Conservation (phyloP, 768 basidiomycete genomes). For the Amanita subjunquillea region DNA sequence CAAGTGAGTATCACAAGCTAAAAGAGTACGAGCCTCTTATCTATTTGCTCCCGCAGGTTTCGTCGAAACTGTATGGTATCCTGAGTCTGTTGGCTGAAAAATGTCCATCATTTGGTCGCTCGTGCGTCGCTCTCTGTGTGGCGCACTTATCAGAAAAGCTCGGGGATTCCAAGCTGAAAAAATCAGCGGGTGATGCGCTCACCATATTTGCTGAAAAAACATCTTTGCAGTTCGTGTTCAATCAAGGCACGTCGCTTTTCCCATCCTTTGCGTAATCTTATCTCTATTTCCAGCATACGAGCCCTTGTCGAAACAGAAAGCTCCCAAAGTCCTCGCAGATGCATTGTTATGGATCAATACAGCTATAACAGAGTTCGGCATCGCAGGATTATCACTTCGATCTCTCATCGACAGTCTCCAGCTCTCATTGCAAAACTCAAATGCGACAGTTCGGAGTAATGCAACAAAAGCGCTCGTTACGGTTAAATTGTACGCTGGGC, state of each 20-base stretch:
- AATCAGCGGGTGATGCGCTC: conserved; percentile 88
- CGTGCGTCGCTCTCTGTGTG: conserved; percentile 74
- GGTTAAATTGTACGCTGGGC: conserved; percentile 83
- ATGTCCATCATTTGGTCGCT: conserved; percentile 76
- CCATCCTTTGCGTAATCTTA: neutral
- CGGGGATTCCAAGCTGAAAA: conserved; percentile 94
- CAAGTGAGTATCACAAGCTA: conserved; percentile 45
- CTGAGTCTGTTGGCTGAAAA: conserved; percentile 62
- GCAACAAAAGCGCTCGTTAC: conserved; percentile 92
- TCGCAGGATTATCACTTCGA: conserved; percentile 74
- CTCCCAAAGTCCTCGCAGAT: conserved; percentile 93
- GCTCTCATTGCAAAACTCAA: conserved; percentile 79
- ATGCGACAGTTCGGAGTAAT: conserved; percentile 85
- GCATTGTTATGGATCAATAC: conserved; percentile 82
- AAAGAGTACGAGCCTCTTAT: neutral
- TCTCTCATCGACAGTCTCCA: conserved; percentile 89
- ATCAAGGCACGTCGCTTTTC: conserved; percentile 54
- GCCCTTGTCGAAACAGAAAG: conserved; percentile 88
- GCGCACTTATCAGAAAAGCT: conserved; percentile 86
- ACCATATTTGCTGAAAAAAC: conserved; percentile 81
- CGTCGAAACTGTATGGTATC: conserved; percentile 78
- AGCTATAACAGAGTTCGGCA: conserved; percentile 84
- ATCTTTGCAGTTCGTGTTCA: conserved; percentile 87
- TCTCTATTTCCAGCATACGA: conserved; percentile 62
- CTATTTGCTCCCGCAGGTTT: conserved; percentile 48